Base-by-base conservation (phyloP, 2,329 filamentous ascomycete genomes). In the Sarocladiaceae sp. region DNA sequence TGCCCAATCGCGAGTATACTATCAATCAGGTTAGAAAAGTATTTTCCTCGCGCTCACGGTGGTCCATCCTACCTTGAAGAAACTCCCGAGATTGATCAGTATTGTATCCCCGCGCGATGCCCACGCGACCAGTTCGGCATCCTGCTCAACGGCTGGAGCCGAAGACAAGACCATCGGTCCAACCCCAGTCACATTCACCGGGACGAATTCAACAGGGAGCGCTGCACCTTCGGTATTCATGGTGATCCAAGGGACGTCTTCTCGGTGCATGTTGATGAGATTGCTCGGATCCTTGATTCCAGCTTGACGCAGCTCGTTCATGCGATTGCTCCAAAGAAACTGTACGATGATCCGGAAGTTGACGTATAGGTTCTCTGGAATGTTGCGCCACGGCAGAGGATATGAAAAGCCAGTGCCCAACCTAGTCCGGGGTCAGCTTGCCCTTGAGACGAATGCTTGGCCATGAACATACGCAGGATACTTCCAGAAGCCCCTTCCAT, bases 401-500 rank as follows among this genome's bases (percentile, higher is more conserved):
- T n/a, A 52, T 62, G 47, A 60, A 62, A 50, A 67, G 65, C 3
- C 29, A 33, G 29, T 33, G 29, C 10, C 29, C 8, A 33, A 10
- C 29, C 29, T 33, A 33, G 8, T 10, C 29, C 15, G 29, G 8
- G 15, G 29, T 33, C 29, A 33, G 29, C 18, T 17, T 40, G 11
- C 37, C 18, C 8, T 17, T 8, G 11, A n/a, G 18, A 23, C 25
- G 25, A 20, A 23, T 20, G 15, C 7, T 15, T 20, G 29, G 15
- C 40, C 7, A 18, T 18, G 18, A 25, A 63, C 70, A 59, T 57
- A 72, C 71, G 63, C 61, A 0, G 71, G 71, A 48, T 69, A 71
- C 54, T 64, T 71, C 63, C 68, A 72, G 22, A 74, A 54, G n/a
- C 66, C 59, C 3, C 59, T 65, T 2, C 59, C 60, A 50, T 66